Percentiles rank a stretch among this genome's conserved stretches.
These are phyloP conservation scores for Auricularia sp. DNA, from an alignment of 768 basidiomycete genomes.

Conservation along the genomic window DNA sequence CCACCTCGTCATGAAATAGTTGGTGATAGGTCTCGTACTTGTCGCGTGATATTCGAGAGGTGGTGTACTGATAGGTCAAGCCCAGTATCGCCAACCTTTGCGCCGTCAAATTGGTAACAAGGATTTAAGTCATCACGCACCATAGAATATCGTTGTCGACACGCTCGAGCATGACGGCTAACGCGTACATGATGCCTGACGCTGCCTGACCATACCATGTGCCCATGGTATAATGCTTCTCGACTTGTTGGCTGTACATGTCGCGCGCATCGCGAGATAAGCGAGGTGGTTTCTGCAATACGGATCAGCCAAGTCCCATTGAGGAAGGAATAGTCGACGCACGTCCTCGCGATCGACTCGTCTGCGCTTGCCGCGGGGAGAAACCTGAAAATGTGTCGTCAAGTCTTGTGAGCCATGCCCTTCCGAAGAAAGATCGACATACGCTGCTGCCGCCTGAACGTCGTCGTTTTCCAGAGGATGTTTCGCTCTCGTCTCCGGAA, in stretches of 20 bases:
- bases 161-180: slow-evolving; percentile 84
- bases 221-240: slow-evolving; percentile 77
- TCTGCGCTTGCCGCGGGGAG: slow-evolving; percentile 42
- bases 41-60: slow-evolving; percentile 78
- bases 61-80: slow-evolving; percentile 84
- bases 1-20: slow-evolving; percentile 85
- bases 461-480: slow-evolving; percentile 24
- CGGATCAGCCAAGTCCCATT: slow-evolving; percentile 4
- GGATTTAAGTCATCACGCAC: slow-evolving; percentile 33
- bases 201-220: slow-evolving; percentile 86
- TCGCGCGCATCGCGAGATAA: slow-evolving; percentile 64
- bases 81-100: slow-evolving; percentile 85
- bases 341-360: slow-evolving; percentile 39
- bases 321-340: slow-evolving; percentile 6
- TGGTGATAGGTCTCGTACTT: slow-evolving; percentile 74
- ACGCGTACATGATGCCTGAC: slow-evolving; percentile 77
- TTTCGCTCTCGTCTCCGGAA: slow-evolving; percentile 24
- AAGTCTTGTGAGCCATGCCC: slow-evolving; percentile 38
- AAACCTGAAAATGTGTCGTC: slow-evolving; percentile 6
- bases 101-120: not conserved
- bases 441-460: slow-evolving; percentile 7
- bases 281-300: slow-evolving; percentile 37
- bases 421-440: slow-evolving; percentile 14
- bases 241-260: slow-evolving; percentile 50
- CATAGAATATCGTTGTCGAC: slow-evolving; percentile 91